Percentiles rank a stretch among this genome's conserved stretches.
phyloP scores from a whole-genome alignment of 306 rosid genomes.

The Datisca glomerata region DNA sequence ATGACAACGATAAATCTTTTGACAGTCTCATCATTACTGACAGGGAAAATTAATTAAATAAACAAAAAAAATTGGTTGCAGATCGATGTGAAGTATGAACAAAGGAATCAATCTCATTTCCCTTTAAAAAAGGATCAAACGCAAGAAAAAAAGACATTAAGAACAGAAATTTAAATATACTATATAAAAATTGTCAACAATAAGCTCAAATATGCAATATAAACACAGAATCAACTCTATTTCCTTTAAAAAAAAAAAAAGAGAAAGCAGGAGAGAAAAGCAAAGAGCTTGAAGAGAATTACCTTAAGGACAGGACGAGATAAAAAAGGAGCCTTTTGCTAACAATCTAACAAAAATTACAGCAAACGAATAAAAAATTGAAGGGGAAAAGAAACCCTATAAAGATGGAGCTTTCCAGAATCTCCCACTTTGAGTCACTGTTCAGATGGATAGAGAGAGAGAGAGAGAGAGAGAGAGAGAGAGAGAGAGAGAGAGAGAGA shows the following conservation, averaged over 20 bases:
- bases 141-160: constrained; percentile 3
- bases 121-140: constrained; percentile 1
- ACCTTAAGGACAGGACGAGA: not conserved
- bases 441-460: constrained; percentile 10
- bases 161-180: not conserved
- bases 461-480: constrained; percentile 7
- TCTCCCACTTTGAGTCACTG: constrained; percentile 3
- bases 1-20: not conserved
- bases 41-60: too few species aligned
- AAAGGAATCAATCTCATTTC: constrained; percentile 10
- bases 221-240: not conserved
- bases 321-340: not conserved
- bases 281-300: not conserved
- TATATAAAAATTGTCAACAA: not conserved
- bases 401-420: constrained; percentile 7
- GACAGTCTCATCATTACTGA: too few species aligned
- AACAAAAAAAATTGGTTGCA: not conserved
- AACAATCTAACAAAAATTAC: not conserved
- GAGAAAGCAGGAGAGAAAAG: not conserved
- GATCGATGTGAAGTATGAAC: constrained; percentile 1
- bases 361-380: not conserved
- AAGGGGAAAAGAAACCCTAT: constrained; percentile 5
- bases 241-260: not conserved
- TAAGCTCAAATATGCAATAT: not conserved
- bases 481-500: constrained; percentile 6